Conservation (phyloP, 2,329 filamentous ascomycete genomes). For the Sarocladiaceae sp. region DNA sequence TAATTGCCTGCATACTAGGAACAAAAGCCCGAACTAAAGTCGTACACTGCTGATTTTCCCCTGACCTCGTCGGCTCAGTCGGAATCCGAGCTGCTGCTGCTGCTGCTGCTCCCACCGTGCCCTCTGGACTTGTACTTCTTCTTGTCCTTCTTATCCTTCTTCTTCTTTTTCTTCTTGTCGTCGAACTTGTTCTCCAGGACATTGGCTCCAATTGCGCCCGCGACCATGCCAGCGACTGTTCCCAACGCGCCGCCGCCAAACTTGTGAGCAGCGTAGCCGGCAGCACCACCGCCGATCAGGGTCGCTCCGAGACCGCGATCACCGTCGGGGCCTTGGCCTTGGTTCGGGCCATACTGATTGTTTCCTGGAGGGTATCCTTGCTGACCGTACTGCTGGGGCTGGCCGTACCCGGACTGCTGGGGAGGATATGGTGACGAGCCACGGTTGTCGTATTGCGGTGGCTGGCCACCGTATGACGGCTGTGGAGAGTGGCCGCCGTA, state of each 20-base stretch:
- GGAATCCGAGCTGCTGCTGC: conserved; percentile 5
- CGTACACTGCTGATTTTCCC: no score
- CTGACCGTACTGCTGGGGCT: conserved; percentile 18
- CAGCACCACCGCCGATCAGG: conserved; percentile 40
- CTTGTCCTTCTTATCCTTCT: conserved; percentile 2
- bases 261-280: conserved; percentile 43
- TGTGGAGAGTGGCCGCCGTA: no score
- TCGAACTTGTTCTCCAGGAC: conserved; percentile 33
- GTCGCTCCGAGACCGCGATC: conserved; percentile 48
- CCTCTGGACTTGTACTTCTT: neutral
- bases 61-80: no score
- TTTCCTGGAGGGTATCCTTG: conserved; percentile 18
- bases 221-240: conserved; percentile 39
- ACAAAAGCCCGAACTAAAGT: no score
- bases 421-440: conserved; percentile 17
- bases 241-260: conserved; percentile 42
- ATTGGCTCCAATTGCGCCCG: conserved; percentile 45
- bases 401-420: conserved; percentile 18
- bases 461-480: no score
- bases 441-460: conserved; percentile 15
- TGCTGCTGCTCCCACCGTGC: neutral
- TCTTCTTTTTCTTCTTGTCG: neutral
- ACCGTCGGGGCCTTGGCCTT: conserved; percentile 18
- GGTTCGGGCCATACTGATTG: conserved; percentile 15
- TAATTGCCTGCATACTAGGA: no score